Evolutionary conservation across 495 filamentous ascomycete species (phyloP).

Genomic region (Neurospora cerealis): DNA sequence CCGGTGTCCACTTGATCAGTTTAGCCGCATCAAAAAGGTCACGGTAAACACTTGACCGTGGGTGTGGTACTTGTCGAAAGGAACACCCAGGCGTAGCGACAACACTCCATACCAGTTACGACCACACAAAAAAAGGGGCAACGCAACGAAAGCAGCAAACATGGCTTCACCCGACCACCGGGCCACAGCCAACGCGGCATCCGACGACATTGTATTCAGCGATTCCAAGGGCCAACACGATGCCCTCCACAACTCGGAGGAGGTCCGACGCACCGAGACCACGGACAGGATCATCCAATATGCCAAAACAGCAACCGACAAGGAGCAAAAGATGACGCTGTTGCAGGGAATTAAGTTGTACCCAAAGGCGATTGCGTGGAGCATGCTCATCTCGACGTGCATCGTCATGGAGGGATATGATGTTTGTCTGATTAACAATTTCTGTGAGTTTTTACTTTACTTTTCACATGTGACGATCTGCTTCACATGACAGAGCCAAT

Average conservation of each 20-base stretch:
- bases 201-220: constrained; percentile 1
- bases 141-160: neutral
- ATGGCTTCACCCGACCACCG: neutral
- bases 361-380: constrained; percentile 50
- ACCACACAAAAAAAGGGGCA: neutral
- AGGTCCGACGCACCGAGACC: constrained; percentile 13
- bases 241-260: neutral
- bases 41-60: neutral
- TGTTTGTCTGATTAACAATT: constrained; percentile 48
- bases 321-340: constrained; percentile 46
- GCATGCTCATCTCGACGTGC: constrained; percentile 49
- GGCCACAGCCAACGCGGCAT: neutral
- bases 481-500: neutral
- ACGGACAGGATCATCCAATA: constrained; percentile 32
- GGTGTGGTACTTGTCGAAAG: neutral
- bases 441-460: constrained; percentile 25
- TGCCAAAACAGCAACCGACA: constrained; percentile 38
- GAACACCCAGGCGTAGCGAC: neutral
- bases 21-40: neutral
- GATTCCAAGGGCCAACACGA: neutral
- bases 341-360: constrained; percentile 42
- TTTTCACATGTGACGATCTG: neutral
- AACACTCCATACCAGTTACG: neutral
- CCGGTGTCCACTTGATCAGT: neutral
- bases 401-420: constrained; percentile 61